Percentiles rank a stretch among this genome's conserved stretches.
Conservation (phyloP, 1,284 basidiomycete genomes). For the Cutaneotrichosporon cyanovorans region DNA sequence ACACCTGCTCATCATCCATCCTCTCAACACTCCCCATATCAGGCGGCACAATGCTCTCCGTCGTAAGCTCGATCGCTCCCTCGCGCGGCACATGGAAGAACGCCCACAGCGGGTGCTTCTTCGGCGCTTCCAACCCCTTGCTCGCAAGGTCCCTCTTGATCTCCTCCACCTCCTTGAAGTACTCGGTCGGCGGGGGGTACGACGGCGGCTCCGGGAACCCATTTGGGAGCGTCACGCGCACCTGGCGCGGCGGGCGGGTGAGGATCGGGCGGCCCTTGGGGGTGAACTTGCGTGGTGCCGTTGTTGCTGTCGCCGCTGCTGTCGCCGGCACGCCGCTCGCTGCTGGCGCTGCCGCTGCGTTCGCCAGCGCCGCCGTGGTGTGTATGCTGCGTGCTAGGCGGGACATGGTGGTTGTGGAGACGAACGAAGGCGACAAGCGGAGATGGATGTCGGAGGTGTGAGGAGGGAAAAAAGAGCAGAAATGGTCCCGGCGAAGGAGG, state of each 20-base stretch:
- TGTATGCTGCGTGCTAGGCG: slow-evolving; percentile 26
- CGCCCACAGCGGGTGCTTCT: slow-evolving; percentile 41
- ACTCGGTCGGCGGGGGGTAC: slow-evolving; percentile 31
- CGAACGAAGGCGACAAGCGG: neutral
- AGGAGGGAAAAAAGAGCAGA: slow-evolving; percentile 2
- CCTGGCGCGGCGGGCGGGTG: slow-evolving; percentile 29
- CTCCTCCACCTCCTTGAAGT: slow-evolving; percentile 21
- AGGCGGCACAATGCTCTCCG: slow-evolving; percentile 11
- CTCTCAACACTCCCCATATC: slow-evolving; percentile 28
- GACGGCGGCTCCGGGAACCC: slow-evolving; percentile 34
- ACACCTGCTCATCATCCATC: slow-evolving; percentile 19
- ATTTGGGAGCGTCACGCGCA: slow-evolving; percentile 28
- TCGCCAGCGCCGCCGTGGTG: slow-evolving; percentile 14
- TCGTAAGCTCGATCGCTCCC: slow-evolving; percentile 9
- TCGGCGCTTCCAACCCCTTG: slow-evolving; percentile 2
- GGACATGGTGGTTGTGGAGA: neutral
- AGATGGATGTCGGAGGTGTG: neutral
- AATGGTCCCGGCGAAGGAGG: neutral
- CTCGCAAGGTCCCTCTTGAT: slow-evolving; percentile 5
- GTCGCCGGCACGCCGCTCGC: slow-evolving; percentile 2
- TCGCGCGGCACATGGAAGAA: slow-evolving; percentile 39
- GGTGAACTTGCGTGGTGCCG: slow-evolving; percentile 18
- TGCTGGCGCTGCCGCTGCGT: slow-evolving; percentile 3
- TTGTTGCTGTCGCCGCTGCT: slow-evolving; percentile 3
- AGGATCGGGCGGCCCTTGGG: slow-evolving; percentile 34